These are phyloP conservation scores for Epichloe gansuensis DNA, from an alignment of 2,329 filamentous ascomycete genomes.

Conservation along the genomic window DNA sequence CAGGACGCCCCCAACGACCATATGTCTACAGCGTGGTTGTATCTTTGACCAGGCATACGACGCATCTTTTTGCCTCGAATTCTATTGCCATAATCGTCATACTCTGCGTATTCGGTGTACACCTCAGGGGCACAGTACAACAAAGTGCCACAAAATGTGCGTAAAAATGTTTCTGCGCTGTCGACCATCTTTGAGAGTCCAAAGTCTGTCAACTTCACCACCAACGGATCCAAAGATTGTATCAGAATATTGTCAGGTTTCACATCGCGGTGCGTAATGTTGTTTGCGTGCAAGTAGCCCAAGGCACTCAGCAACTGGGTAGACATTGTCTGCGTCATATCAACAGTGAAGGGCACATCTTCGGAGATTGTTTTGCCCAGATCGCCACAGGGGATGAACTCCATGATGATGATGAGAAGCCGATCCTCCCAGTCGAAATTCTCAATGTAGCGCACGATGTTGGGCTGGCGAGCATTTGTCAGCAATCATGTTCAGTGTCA, in stretches of 20 bases:
- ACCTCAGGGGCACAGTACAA: constrained; percentile 96
- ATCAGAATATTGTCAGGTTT: constrained; percentile 98
- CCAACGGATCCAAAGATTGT: constrained; percentile 56
- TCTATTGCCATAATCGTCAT: constrained; percentile 57
- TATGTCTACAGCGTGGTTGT: constrained; percentile 85
- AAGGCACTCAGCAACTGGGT: constrained; percentile 69
- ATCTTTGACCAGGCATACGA: constrained; percentile 50
- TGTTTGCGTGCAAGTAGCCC: constrained; percentile 72
- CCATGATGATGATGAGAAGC: constrained; percentile 96
- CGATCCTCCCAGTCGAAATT: constrained; percentile 71
- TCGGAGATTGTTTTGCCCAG: constrained; percentile 60
- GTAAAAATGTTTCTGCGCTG: constrained; percentile 80
- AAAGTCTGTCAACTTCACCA: constrained; percentile 91
- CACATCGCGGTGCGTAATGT: constrained; percentile 95
- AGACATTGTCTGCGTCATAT: constrained; percentile 58
- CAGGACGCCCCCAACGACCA: constrained; percentile 90
- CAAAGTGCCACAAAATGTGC: constrained; percentile 92
- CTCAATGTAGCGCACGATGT: constrained; percentile 87
- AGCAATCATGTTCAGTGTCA: neutral
- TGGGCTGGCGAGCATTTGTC: constrained; percentile 38
- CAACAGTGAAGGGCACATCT: constrained; percentile 52
- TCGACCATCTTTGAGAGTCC: constrained; percentile 90
- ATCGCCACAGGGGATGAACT: constrained; percentile 74
- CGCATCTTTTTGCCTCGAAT: constrained; percentile 51
- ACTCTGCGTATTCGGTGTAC: constrained; percentile 61